phyloP scores from a whole-genome alignment of 2,329 filamentous ascomycete genomes.

The Exophiala oligosperma region DNA sequence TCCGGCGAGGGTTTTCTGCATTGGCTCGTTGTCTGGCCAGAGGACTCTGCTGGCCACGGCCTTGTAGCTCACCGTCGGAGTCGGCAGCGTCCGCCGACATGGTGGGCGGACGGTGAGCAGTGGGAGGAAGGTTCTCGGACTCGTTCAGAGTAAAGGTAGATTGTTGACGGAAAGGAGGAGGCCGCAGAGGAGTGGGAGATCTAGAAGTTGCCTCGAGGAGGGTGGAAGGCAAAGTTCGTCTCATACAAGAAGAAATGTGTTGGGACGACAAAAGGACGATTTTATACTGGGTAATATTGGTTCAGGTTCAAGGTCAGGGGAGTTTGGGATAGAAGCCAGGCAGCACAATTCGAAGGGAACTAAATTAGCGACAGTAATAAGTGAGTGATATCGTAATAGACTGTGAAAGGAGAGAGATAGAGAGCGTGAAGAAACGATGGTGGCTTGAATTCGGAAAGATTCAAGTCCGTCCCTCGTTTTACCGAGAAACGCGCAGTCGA shows the following conservation, averaged over 20 bases:
- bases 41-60: slow-evolving; percentile 45
- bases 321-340: neutral
- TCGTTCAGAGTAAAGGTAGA: slow-evolving; percentile 13
- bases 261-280: neutral
- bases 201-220: slow-evolving; percentile 22
- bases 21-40: slow-evolving; percentile 49
- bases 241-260: slow-evolving; percentile 14
- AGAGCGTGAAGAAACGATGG: too few relatives aligned
- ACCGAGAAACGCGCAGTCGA: too few relatives aligned
- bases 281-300: neutral
- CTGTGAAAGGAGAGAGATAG: neutral
- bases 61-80: slow-evolving; percentile 34
- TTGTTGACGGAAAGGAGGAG: slow-evolving; percentile 13
- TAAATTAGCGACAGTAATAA: neutral
- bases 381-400: neutral
- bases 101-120: slow-evolving; percentile 22
- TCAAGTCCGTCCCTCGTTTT: too few relatives aligned
- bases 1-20: slow-evolving; percentile 32
- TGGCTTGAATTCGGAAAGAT: too few relatives aligned
- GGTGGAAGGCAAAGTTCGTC: slow-evolving; percentile 10
- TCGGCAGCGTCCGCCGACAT: slow-evolving; percentile 30
- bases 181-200: neutral
- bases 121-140: slow-evolving; percentile 20
- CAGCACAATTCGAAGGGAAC: neutral
- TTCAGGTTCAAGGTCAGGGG: neutral